phyloP scores from a whole-genome alignment of 1,284 basidiomycete species.

The Ustilago hordei region DNA sequence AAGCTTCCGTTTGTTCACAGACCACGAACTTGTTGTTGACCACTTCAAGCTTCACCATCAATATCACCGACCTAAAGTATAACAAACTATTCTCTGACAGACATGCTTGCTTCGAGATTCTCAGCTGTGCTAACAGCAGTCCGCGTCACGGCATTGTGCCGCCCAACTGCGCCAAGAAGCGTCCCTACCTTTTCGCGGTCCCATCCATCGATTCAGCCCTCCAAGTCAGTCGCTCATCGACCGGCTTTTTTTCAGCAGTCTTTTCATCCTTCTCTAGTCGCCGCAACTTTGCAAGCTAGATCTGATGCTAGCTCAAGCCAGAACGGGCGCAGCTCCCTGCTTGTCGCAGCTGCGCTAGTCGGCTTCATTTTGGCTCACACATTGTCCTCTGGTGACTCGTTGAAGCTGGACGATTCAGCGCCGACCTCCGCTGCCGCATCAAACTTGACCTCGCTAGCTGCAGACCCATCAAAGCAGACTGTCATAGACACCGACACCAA shows the following conservation, averaged over 20 bases:
- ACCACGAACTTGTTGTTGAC: neutral
- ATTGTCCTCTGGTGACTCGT: neutral
- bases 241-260: constrained; percentile 32
- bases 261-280: constrained; percentile 12
- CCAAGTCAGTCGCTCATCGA: neutral
- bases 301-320: neutral
- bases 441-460: constrained; percentile 2
- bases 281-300: constrained; percentile 1
- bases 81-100: neutral
- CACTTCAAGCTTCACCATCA: too few relatives aligned
- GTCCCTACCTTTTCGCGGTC: constrained; percentile 26
- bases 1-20: neutral
- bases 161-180: constrained; percentile 3
- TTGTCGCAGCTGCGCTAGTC: constrained; percentile 8
- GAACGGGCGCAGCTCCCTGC: neutral
- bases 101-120: constrained; percentile 8
- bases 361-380: constrained; percentile 14
- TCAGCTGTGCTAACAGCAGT: neutral
- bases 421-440: constrained; percentile 13
- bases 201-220: constrained; percentile 23
- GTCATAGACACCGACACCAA: constrained; percentile 39
- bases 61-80: neutral
- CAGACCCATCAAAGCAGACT: constrained; percentile 20
- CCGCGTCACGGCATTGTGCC: neutral
- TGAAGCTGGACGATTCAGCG: constrained; percentile 24